Percentiles rank a stretch among this genome's conserved stretches.
Conservation (phyloP, 805 yeast species). For the Myxozyma nipponensis region DNA sequence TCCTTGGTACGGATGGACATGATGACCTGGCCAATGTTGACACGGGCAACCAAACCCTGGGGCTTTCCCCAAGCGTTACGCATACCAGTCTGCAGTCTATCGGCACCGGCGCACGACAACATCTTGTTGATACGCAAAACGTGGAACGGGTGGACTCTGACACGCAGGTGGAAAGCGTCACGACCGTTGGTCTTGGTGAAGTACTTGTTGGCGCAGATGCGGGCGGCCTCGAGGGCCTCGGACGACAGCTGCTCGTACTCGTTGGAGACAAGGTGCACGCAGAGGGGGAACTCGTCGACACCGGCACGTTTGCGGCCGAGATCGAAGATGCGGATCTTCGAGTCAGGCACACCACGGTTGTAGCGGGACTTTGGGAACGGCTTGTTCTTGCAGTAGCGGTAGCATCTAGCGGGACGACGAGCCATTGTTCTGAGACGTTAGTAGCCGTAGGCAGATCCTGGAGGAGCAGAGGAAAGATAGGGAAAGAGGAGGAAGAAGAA, state of each 20-base stretch:
- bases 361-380: constrained; percentile 99
- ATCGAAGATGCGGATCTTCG: constrained; percentile 98
- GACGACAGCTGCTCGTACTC: constrained; percentile 99
- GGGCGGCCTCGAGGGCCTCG: constrained; percentile 99
- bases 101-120: constrained; percentile 99
- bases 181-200: constrained; percentile 97
- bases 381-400: constrained; percentile 99
- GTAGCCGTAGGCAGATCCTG: too few species aligned
- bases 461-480: too few species aligned
- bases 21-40: constrained; percentile 96
- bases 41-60: constrained; percentile 99
- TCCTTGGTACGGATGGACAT: constrained; percentile 98
- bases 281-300: constrained; percentile 99
- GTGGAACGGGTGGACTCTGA: constrained; percentile 99
- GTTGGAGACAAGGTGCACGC: constrained; percentile 98
- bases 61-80: constrained; percentile 99
- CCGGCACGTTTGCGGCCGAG: constrained; percentile 99
- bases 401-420: constrained; percentile 99
- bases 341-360: constrained; percentile 99
- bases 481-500: not conserved
- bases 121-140: constrained; percentile 99
- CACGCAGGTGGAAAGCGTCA: constrained; percentile 99
- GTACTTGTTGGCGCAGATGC: constrained; percentile 99
- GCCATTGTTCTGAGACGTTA: constrained; percentile 67
- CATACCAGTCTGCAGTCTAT: constrained; percentile 99